Percentiles rank a stretch among this genome's conserved stretches.
phyloP scores from a whole-genome alignment of 169 alveolate species.

The Plasmodium coatneyi region DNA sequence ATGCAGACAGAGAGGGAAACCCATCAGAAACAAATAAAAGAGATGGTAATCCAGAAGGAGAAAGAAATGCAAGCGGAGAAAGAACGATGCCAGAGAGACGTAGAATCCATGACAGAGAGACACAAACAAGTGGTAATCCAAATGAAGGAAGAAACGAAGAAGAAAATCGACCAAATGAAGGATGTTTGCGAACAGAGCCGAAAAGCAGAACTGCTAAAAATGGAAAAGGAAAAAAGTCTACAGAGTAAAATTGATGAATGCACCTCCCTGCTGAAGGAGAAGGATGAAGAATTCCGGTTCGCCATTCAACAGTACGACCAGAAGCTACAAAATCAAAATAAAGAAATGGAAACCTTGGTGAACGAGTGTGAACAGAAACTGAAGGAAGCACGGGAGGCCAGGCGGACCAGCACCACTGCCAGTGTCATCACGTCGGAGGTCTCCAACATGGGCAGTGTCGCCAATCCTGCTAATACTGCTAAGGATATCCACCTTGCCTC shows the following conservation, averaged over 20 bases:
- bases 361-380: constrained; percentile 43
- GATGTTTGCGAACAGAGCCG: neutral
- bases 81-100: neutral
- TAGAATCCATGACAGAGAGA: neutral
- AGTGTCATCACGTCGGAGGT: neutral
- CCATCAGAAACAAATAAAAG: neutral
- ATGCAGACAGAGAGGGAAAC: neutral
- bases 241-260: constrained; percentile 28
- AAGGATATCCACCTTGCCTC: neutral
- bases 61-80: neutral
- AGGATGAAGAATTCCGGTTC: constrained; percentile 20
- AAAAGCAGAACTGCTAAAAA: neutral
- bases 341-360: constrained; percentile 39
- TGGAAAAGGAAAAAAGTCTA: constrained; percentile 11
- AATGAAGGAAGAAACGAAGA: neutral
- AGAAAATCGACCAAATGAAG: neutral
- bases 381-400: constrained; percentile 1
- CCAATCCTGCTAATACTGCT: neutral
- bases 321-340: constrained; percentile 22
- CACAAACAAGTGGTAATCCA: constrained; percentile 5
- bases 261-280: constrained; percentile 8
- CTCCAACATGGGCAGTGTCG: neutral
- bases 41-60: neutral
- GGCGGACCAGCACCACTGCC: neutral
- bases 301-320: constrained; percentile 32